Conservation (phyloP, 305 asterid genomes). For the Fraxinus sp. region DNA sequence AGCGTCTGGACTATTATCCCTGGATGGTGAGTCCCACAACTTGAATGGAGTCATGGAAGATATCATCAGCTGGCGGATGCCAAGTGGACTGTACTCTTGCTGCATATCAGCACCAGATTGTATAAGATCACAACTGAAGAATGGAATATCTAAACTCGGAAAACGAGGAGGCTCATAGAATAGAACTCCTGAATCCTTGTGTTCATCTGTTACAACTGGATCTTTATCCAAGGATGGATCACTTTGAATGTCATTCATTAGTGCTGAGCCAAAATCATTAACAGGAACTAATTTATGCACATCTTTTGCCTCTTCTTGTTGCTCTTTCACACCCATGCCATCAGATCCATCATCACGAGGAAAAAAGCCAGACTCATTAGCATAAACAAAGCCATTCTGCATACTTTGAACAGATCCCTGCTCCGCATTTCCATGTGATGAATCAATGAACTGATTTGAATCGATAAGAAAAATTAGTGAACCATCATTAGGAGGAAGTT, state of each 20-base stretch:
- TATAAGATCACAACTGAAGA: slow-evolving; percentile 85
- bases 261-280: slow-evolving; percentile 52
- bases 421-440: slow-evolving; percentile 35
- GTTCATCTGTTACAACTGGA: slow-evolving; percentile 35
- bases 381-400: slow-evolving; percentile 40
- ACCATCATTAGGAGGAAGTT: slow-evolving; percentile 41
- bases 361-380: slow-evolving; percentile 41
- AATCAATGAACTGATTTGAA: slow-evolving; percentile 45
- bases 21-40: slow-evolving; percentile 91
- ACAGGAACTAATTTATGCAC: slow-evolving; percentile 52
- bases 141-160: slow-evolving; percentile 93
- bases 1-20: slow-evolving; percentile 80
- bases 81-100: slow-evolving; percentile 96
- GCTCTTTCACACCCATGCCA: neutral
- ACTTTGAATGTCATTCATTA: slow-evolving; percentile 36
- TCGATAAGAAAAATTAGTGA: slow-evolving; percentile 36
- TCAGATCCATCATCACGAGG: slow-evolving; percentile 41
- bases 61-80: slow-evolving; percentile 91
- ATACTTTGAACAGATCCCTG: slow-evolving; percentile 37
- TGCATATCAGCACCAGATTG: slow-evolving; percentile 76
- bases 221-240: slow-evolving; percentile 34
- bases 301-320: slow-evolving; percentile 38
- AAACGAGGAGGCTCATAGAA: slow-evolving; percentile 98
- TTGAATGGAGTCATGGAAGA: slow-evolving; percentile 82
- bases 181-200: slow-evolving; percentile 60